Evolutionary conservation across 192 early-diverging fungal genomes (phyloP).

Genomic region (Backusella tuberculispora): DNA sequence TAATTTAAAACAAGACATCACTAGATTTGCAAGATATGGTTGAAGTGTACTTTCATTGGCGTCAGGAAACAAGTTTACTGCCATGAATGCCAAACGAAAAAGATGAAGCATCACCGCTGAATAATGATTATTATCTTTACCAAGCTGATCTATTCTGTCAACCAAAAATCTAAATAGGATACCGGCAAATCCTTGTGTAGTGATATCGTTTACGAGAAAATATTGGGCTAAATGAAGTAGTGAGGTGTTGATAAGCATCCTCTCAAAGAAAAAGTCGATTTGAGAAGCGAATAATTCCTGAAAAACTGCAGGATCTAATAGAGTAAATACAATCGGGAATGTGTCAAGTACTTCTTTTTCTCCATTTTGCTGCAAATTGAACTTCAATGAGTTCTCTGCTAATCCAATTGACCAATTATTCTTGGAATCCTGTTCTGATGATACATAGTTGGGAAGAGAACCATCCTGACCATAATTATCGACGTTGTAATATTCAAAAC

Average conservation of each 20-base stretch:
- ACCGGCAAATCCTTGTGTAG: conserved; percentile 78
- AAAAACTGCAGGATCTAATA: conserved; percentile 86
- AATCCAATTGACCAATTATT: conserved; percentile 30
- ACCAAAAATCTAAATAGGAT: conserved; percentile 78
- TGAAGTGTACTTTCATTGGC: conserved; percentile 90
- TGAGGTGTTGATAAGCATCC: conserved; percentile 79
- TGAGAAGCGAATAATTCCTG: conserved; percentile 94
- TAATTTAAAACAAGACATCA: conserved; percentile 85
- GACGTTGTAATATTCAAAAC: conserved; percentile 82
- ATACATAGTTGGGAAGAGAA: conserved; percentile 26
- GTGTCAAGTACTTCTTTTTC: conserved; percentile 92
- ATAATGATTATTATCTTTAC: conserved; percentile 63
- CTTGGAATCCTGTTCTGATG: conserved; percentile 20
- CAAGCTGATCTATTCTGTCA: conserved; percentile 75
- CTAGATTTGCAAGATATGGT: conserved; percentile 88
- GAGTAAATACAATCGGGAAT: conserved; percentile 85
- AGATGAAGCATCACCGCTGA: conserved; percentile 82
- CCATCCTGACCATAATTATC: conserved; percentile 61
- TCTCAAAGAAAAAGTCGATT: conserved; percentile 83
- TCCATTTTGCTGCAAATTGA: conserved; percentile 74
- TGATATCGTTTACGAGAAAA: conserved; percentile 77
- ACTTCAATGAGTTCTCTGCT: conserved; percentile 41
- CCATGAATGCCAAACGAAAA: conserved; percentile 94
- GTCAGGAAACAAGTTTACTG: conserved; percentile 89
- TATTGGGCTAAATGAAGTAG: conserved; percentile 86